Percentiles rank a stretch among this genome's conserved stretches.
Conservation (phyloP, 2,329 filamentous ascomycete genomes). For the Ciborinia camelliae region DNA sequence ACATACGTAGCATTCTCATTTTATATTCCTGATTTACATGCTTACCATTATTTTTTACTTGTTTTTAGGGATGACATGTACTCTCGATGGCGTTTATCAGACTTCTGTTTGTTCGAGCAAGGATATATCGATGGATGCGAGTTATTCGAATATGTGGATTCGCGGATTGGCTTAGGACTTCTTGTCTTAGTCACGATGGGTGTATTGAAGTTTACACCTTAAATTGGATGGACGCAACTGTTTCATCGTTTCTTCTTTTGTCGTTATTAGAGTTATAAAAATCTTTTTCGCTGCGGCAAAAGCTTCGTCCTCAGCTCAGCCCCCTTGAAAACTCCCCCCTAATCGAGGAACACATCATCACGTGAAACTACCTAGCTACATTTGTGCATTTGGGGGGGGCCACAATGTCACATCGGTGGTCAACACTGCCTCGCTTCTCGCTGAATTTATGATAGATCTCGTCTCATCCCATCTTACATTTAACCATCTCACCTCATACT, state of each 20-base stretch:
- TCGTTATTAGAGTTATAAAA: neutral
- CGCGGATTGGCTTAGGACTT: neutral
- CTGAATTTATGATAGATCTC: neutral
- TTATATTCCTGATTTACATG: conserved; percentile 2
- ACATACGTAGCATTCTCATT: neutral
- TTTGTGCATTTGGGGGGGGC: neutral
- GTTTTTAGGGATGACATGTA: conserved; percentile 15
- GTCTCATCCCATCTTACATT: neutral
- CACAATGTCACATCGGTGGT: neutral
- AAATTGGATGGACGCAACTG: neutral
- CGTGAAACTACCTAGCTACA: neutral
- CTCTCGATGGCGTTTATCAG: conserved; percentile 18
- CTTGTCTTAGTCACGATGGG: neutral
- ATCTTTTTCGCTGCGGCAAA: neutral
- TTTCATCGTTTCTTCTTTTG: neutral
- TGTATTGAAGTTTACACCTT: neutral
- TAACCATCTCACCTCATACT: neutral
- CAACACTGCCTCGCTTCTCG: neutral
- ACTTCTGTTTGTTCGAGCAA: neutral
- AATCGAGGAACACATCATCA: neutral
- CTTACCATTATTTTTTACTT: conserved; percentile 16
- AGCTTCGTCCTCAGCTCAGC: neutral
- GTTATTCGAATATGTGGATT: neutral
- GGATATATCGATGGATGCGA: neutral
- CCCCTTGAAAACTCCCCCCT: too few species aligned